Conservation (phyloP, 805 yeast genomes). For the Ogataea angusta region DNA sequence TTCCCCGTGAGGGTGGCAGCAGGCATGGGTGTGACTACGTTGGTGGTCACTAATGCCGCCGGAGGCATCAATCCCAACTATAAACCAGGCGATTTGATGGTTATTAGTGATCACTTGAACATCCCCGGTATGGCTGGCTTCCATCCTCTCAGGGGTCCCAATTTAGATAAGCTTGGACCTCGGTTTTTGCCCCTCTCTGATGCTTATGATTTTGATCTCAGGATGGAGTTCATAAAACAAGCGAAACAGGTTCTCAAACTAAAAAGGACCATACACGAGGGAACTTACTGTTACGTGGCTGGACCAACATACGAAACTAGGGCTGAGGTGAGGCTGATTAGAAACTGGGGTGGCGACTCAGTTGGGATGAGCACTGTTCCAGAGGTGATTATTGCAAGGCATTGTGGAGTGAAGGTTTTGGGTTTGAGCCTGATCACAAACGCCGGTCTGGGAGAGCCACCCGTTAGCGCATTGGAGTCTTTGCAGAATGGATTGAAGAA, state of each 20-base stretch:
- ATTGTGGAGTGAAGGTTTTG: conserved; percentile 74
- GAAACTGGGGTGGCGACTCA: conserved; percentile 79
- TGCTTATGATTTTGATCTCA: conserved; percentile 75
- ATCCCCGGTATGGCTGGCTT: conserved; percentile 87
- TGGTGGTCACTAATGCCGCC: conserved; percentile 93
- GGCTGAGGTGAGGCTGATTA: conserved; percentile 81
- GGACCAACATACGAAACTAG: conserved; percentile 95
- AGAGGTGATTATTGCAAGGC: conserved; percentile 90
- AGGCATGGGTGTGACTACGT: conserved; percentile 53
- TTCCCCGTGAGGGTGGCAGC: conserved; percentile 81
- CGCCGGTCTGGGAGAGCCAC: conserved; percentile 66
- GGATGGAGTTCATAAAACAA: conserved; percentile 56
- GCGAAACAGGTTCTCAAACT: conserved; percentile 44
- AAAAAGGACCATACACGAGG: conserved; percentile 73
- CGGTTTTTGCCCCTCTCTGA: conserved; percentile 86
- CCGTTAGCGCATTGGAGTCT: conserved; percentile 62
- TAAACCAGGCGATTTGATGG: conserved; percentile 87
- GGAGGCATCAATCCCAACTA: conserved; percentile 75
- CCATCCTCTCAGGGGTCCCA: conserved; percentile 87
- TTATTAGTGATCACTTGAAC: conserved; percentile 84
- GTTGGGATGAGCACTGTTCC: conserved; percentile 99
- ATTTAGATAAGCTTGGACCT: conserved; percentile 75
- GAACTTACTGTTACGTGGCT: conserved; percentile 77
- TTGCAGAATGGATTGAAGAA: conserved; percentile 1
- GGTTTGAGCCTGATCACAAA: conserved; percentile 88